Evolutionary conservation across 1,139 yeast genomes (phyloP).

Genomic region (Saccharomycopsis crataegensis): DNA sequence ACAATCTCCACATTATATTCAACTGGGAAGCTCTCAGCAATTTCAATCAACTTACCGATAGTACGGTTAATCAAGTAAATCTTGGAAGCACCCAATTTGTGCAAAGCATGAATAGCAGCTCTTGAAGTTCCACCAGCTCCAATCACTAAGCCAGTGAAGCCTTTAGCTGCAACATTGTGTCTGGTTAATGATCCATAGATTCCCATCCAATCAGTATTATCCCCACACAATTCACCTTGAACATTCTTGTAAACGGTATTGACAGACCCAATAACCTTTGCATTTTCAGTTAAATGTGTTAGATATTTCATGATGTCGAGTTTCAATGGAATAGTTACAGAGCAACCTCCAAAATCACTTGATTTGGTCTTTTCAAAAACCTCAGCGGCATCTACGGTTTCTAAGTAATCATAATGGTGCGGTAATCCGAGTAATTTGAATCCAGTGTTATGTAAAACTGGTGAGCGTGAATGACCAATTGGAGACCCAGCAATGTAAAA

Average conservation of each 20-base stretch:
- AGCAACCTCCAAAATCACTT: conserved; percentile 71
- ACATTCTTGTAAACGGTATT: conserved; percentile 69
- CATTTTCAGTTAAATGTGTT: conserved; percentile 62
- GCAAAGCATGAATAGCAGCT: conserved; percentile 87
- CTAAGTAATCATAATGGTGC: conserved; percentile 60
- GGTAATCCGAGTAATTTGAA: conserved; percentile 71
- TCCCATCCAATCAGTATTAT: conserved; percentile 96
- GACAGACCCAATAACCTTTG: conserved; percentile 79
- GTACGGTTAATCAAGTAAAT: conserved; percentile 85
- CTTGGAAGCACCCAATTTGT: conserved; percentile 65
- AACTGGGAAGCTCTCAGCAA: conserved; percentile 55
- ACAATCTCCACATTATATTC: conserved; percentile 54
- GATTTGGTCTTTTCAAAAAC: conserved; percentile 43
- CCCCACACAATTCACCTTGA: conserved; percentile 59
- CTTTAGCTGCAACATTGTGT: conserved; percentile 34
- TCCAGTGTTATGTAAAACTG: conserved; percentile 73
- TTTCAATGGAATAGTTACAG: conserved; percentile 88
- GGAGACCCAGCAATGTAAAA: conserved; percentile 82
- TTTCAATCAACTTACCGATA: conserved; percentile 48
- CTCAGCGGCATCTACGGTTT: conserved; percentile 53
- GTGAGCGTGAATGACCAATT: conserved; percentile 80
- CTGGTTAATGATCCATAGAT: conserved; percentile 69
- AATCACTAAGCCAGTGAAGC: conserved; percentile 44
- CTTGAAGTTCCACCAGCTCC: conserved; percentile 99
- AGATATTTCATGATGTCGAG: conserved; percentile 65